Base-by-base conservation (phyloP, 306 rosid species). In the Cucumis melo region DNA sequence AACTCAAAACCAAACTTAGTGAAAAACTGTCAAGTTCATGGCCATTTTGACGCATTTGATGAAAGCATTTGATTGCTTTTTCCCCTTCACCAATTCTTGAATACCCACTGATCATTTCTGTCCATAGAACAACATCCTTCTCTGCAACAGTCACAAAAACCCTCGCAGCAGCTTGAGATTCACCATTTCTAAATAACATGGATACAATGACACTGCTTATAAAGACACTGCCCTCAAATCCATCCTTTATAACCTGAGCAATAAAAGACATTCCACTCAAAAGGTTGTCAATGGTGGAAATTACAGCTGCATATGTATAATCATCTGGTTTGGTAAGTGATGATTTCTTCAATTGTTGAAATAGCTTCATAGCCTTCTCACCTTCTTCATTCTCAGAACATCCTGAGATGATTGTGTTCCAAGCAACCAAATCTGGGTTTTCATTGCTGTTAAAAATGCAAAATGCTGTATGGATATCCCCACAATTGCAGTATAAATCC, bases 341-440 rank as follows among this genome's bases (percentile, higher is more conserved):
- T 59, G 77, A 46, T 73, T 48, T 53, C 76, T 39, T 83, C 73
- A 91, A 78, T 78, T 80, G 83, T 50, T 79, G 80, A 86, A 91
- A 91, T 65, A 91, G 50, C 66, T 61, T 10, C 86, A 91, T 78
- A 34, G 98, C 88, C 55, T 81, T 81, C 78, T 85, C 82, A 42
- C 85, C 90, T n/a, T 90, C 91, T 73, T 67, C 90, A 60, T 82
- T 88, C 76, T 87, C 87, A 55, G 86, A 78, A 83, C 73, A 91
- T 54, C 98, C 98, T 53, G 89, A 57, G 81, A 93, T 91, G 84
- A 93, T 87, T 1, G 96, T 87, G 84, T 93, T 93, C 97, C 97
- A 91, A 21, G 98, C 84, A 57, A 91, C 91, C 77, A 91, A 84
- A 84, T 91, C 92, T 6, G 58, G 84, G 63, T 55, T 82, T 46